Conservation (phyloP, 2,329 filamentous ascomycete genomes). For the Colletotrichum plurivorum region DNA sequence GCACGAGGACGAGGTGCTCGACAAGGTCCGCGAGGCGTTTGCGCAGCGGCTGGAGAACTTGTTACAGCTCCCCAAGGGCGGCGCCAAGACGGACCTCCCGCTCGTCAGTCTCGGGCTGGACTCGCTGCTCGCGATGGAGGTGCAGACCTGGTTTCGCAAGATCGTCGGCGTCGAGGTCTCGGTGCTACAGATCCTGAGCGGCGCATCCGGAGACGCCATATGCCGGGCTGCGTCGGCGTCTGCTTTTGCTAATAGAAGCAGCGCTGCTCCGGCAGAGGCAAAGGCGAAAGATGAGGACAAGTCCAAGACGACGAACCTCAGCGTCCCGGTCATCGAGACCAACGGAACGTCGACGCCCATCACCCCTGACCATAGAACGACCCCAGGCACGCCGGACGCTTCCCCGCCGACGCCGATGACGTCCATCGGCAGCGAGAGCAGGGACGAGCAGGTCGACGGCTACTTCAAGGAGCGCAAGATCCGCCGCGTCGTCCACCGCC, state of each 20-base stretch:
- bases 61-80: neutral
- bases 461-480: neutral
- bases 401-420: neutral
- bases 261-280: accelerated
- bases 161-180: slow-evolving; percentile 9
- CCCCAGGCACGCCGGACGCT: neutral
- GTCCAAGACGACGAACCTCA: neutral
- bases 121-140: slow-evolving; percentile 13
- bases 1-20: slow-evolving; percentile 5
- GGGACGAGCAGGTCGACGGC: neutral
- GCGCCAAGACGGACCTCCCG: slow-evolving; percentile 15
- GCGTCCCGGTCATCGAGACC: neutral
- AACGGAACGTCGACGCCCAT: neutral
- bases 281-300: neutral
- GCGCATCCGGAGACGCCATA: slow-evolving; percentile 7
- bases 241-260: neutral
- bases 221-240: neutral
- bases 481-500: neutral
- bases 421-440: neutral
- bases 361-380: neutral
- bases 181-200: slow-evolving; percentile 2
- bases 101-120: slow-evolving; percentile 4
- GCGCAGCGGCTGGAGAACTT: slow-evolving; percentile 16
- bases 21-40: neutral
- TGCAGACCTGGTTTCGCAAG: slow-evolving; percentile 14